These are phyloP conservation scores for Rachicladosporium sp. DNA, from an alignment of 2,329 filamentous ascomycete genomes.

Conservation along the genomic window DNA sequence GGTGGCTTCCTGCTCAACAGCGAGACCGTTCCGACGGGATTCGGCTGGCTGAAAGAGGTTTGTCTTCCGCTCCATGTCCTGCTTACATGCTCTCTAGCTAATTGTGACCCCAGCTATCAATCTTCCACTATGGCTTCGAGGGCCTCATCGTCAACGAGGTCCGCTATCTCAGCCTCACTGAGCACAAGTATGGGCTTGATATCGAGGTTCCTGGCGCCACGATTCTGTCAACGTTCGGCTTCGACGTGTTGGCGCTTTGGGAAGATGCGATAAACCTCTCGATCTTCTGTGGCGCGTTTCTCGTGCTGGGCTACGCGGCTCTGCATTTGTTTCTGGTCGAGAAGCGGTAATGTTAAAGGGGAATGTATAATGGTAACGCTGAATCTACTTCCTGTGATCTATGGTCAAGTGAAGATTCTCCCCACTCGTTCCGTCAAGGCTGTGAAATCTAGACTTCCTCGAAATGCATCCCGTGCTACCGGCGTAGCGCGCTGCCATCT, in stretches of 20 bases:
- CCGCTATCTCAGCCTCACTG: conserved; percentile 72
- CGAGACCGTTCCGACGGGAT: conserved; percentile 73
- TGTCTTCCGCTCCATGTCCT: conserved; percentile 21
- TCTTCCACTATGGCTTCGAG: conserved; percentile 97
- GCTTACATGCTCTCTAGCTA: conserved; percentile 11
- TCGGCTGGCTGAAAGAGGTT: conserved; percentile 78
- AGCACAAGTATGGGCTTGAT: conserved; percentile 90
- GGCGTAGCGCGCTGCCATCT: conserved; percentile 12
- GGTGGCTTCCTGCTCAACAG: conserved; percentile 90
- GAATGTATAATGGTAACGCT: too few relatives aligned
- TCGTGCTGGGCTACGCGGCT: conserved; percentile 78
- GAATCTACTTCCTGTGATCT: too few relatives aligned
- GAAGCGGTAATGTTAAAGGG: conserved; percentile 46
- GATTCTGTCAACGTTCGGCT: conserved; percentile 89
- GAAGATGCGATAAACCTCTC: conserved; percentile 68
- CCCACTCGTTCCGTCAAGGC: conserved; percentile 9
- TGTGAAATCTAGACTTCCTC: too few relatives aligned
- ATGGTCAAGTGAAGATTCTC: conserved; percentile 11
- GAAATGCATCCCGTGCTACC: too few relatives aligned
- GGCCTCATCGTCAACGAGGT: conserved; percentile 96
- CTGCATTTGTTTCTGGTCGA: conserved; percentile 93
- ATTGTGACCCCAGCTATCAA: conserved; percentile 53
- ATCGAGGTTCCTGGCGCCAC: conserved; percentile 92
- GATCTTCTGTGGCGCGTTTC: conserved; percentile 69
- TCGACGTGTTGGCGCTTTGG: conserved; percentile 80